Evolutionary conservation across 345 rosid genomes (phyloP).

Genomic region (Dipteronia sinensis): DNA sequence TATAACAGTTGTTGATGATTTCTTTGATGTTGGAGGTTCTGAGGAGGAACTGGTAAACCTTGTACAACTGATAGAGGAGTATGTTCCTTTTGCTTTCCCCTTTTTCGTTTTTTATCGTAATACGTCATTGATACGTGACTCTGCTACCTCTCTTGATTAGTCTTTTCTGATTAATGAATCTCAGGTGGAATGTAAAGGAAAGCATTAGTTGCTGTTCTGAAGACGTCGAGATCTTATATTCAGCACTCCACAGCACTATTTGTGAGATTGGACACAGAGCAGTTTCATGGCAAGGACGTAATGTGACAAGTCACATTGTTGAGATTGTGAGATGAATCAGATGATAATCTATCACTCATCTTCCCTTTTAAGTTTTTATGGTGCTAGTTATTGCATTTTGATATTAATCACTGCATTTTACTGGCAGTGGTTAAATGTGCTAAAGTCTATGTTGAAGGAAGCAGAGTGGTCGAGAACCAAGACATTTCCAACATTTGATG

Average conservation of each 20-base stretch:
- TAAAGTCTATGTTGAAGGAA: conserved; percentile 69
- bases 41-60: conserved; percentile 71
- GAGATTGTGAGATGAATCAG: conserved; percentile 47
- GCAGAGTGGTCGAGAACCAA: conserved; percentile 55
- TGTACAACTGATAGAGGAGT: conserved; percentile 66
- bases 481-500: conserved; percentile 58
- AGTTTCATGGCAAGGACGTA: conserved; percentile 63
- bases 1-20: conserved; percentile 84
- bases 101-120: neutral
- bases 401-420: conserved; percentile 11
- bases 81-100: conserved; percentile 18
- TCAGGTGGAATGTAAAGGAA: conserved; percentile 65
- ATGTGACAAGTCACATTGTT: conserved; percentile 49
- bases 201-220: conserved; percentile 61
- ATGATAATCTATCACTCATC: neutral
- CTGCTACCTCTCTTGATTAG: conserved; percentile 9
- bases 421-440: conserved; percentile 82
- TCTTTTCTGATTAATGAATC: conserved; percentile 17
- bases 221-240: conserved; percentile 72
- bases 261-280: conserved; percentile 73
- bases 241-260: conserved; percentile 65
- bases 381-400: neutral
- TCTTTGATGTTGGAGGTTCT: conserved; percentile 87
- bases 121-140: neutral
- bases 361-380: neutral